These are phyloP conservation scores for Hyphopichia burtonii DNA, from an alignment of 1,139 yeast genomes.

Conservation along the genomic window DNA sequence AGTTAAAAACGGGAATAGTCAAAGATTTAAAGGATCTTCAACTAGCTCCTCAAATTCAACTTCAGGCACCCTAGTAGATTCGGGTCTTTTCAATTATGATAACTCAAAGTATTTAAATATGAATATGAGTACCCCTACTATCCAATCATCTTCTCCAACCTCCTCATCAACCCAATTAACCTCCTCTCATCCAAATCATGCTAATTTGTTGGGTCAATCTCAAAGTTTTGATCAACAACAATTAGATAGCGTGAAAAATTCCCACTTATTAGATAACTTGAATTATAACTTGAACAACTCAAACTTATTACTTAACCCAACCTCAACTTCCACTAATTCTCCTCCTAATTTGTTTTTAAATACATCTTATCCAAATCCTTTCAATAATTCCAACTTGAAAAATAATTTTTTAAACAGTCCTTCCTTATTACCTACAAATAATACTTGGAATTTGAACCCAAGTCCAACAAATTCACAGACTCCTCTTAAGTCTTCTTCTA, in stretches of 20 bases:
- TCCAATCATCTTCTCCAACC: conserved; percentile 3
- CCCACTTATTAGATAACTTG: conserved; percentile 4
- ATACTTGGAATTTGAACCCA: neutral
- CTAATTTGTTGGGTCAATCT: conserved; percentile 1
- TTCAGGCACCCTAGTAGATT: neutral
- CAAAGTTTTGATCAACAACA: conserved; percentile 3
- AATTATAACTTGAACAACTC: conserved; percentile 6
- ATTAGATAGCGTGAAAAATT: conserved; percentile 4
- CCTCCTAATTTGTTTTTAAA: conserved; percentile 27
- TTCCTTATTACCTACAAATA: conserved; percentile 11
- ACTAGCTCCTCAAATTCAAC: conserved; percentile 6
- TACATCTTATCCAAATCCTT: conserved; percentile 10
- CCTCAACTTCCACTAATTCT: conserved; percentile 16
- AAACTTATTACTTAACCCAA: neutral
- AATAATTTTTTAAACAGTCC: conserved; percentile 16
- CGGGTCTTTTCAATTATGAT: conserved; percentile 2
- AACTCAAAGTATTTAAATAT: neutral
- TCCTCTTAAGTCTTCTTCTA: conserved; percentile 9
- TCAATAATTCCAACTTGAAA: conserved; percentile 8
- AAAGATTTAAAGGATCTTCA: conserved; percentile 8
- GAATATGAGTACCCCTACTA: conserved; percentile 3
- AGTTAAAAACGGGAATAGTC: no score
- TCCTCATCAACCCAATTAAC: conserved; percentile 2
- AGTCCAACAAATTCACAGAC: conserved; percentile 2
- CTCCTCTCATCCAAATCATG: neutral